Evolutionary conservation across 352 stramenopile genomes (phyloP), one percentile per base, ranked within the genome.

Genomic region (Peronosclerospora sorghi): DNA sequence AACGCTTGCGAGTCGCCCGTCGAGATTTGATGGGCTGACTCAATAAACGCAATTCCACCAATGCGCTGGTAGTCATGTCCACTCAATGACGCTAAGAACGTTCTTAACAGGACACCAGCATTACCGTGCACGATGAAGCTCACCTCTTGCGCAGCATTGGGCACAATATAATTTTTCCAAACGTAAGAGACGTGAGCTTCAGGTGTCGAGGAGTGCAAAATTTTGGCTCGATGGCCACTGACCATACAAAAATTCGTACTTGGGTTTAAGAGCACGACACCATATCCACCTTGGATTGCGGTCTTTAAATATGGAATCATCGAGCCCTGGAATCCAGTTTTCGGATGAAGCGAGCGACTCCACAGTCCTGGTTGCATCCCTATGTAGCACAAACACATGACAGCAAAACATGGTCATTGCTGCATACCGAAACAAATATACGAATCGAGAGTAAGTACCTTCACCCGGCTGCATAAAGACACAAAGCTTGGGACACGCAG

Each of bases 301-400:
- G 79, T 88, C 54, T 90, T 87, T 19, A 90, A 55, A 48, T 93
- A 91, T 41, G 81, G 81, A 41, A 93, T 82, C 76, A 93, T 90
- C 21, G 78, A 90, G 36, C 77, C 78, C 37, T 89, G 72, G 44
- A 89, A 88, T 5, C 75, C 73, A n/a, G 69, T 83, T 49, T 86
- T 86, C 8, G 63, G 69, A 51, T 88, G 70, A 59, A 87, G 78
- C 15, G 60, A 67, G 24, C 69, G 62, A 41, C 62, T 83, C 72
- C 72, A 86, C 56, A 86, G 83, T 4, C 72, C 79, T 2, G 75
- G 70, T 29, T 86, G 71, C 58, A 81, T 75, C 26, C 66, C 70
- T 80, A 29, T 20, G 5, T 19, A 5, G 19, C 8, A 24, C 26
- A 28, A 12, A 40, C 17, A 41, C 2, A 29, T 12, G 15, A 20